phyloP scores from a whole-genome alignment of 1,139 yeast species.

The Arxiozyma slooffiae region DNA sequence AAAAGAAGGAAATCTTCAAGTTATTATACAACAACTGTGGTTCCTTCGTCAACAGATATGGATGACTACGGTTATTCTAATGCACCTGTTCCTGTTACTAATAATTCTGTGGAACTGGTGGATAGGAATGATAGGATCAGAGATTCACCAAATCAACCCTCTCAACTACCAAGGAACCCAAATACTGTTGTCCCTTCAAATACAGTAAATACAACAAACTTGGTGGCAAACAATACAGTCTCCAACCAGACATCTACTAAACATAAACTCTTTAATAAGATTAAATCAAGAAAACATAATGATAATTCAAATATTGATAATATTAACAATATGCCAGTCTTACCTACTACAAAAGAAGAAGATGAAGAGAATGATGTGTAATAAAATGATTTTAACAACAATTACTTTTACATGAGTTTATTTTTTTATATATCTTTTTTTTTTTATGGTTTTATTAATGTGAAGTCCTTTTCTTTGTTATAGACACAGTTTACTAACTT shows the following conservation, averaged over 20 bases:
- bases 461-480: no score
- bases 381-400: no score
- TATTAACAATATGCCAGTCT: background rate
- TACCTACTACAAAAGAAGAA: conserved; percentile 1
- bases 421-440: background rate
- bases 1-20: background rate
- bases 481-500: no score
- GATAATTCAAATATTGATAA: no score
- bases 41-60: conserved; percentile 1
- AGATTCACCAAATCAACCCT: background rate
- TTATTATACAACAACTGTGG: background rate
- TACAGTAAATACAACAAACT: background rate
- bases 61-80: background rate
- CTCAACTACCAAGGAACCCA: conserved; percentile 1
- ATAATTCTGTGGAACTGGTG: background rate
- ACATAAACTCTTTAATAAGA: background rate
- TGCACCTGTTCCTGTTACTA: background rate
- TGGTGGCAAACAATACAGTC: background rate
- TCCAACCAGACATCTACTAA: background rate
- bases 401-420: background rate
- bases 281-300: background rate
- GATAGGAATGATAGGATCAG: background rate
- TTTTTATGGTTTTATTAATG: background rate
- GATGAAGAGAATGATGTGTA: background rate
- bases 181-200: background rate